Conservation (phyloP, 2,329 filamentous ascomycete genomes). For the Colletotrichum destructivum region DNA sequence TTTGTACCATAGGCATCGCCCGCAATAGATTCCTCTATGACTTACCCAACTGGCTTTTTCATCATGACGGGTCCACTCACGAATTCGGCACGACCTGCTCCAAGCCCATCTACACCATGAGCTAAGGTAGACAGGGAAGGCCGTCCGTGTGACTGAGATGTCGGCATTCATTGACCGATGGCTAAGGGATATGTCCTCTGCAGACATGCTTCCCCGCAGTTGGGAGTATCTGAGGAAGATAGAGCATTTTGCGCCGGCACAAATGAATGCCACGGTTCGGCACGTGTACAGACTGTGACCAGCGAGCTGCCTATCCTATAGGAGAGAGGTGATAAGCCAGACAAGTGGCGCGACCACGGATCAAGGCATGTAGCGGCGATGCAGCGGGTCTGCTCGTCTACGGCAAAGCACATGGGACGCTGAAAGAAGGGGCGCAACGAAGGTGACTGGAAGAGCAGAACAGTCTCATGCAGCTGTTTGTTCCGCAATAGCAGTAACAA, state of each 20-base stretch:
- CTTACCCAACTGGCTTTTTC: background rate
- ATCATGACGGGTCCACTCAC: background rate
- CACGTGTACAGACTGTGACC: background rate
- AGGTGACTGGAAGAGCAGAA: background rate
- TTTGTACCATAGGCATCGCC: slow-evolving; percentile 44
- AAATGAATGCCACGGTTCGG: background rate
- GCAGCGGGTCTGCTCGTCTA: slow-evolving; percentile 2
- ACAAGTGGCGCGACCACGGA: slow-evolving; percentile 1
- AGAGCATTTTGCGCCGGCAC: background rate
- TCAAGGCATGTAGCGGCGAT: background rate
- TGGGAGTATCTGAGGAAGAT: too few species aligned
- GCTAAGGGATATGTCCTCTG: background rate
- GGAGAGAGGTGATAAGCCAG: background rate
- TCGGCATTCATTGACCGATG: too few species aligned
- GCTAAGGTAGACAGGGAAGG: background rate
- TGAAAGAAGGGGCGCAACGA: background rate
- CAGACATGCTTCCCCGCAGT: background rate
- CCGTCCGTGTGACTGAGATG: background rate
- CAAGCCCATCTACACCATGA: background rate
- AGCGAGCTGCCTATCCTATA: background rate
- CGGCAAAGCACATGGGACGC: slow-evolving; percentile 7
- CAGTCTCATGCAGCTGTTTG: too few species aligned
- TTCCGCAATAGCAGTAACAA: too few species aligned
- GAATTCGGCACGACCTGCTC: background rate
- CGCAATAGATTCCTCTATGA: slow-evolving; percentile 45